A percentile compares a stretch with the other conserved stretches of the same genome.
These are phyloP conservation scores for Jackrogersella minutella DNA, from an alignment of 495 filamentous ascomycete genomes.

Conservation along the genomic window DNA sequence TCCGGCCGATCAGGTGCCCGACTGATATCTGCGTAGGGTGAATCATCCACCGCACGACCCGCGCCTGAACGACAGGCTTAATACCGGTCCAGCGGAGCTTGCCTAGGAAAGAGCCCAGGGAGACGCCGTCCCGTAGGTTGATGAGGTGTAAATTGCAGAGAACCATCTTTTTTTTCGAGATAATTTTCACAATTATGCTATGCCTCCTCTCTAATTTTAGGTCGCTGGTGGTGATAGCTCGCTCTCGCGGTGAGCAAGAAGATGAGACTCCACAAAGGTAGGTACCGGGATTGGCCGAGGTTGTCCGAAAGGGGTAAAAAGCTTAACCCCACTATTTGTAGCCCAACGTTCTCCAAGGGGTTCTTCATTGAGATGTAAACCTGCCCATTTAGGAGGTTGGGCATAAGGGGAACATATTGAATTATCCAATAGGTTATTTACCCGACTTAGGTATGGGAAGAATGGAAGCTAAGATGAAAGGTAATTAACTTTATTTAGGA, in stretches of 20 bases:
- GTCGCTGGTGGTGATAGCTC: background rate
- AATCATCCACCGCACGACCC: slow-evolving; percentile 65
- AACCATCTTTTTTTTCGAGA: slow-evolving; percentile 51
- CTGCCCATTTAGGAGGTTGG: too few relatives aligned
- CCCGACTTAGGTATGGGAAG: background rate
- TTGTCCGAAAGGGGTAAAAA: slow-evolving; percentile 26
- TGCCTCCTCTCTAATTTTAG: background rate
- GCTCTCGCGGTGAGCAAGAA: background rate
- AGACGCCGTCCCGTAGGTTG: slow-evolving; percentile 42
- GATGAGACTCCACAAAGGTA: background rate
- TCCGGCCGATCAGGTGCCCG: slow-evolving; percentile 54
- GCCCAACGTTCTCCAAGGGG: background rate
- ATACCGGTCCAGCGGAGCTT: slow-evolving; percentile 45
- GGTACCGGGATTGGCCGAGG: slow-evolving; percentile 21
- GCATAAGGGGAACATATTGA: too few relatives aligned
- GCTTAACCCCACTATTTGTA: slow-evolving; percentile 1
- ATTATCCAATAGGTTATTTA: background rate
- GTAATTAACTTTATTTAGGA: background rate
- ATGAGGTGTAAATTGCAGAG: slow-evolving; percentile 57
- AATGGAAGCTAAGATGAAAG: background rate
- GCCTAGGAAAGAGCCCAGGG: slow-evolving; percentile 51
- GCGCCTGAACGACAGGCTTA: slow-evolving; percentile 55
- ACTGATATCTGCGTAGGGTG: slow-evolving; percentile 59
- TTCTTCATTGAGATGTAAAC: too few relatives aligned
- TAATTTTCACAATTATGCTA: background rate